Evolutionary conservation across 306 rosid genomes (phyloP).

Genomic region (Mimosa bimucronata): DNA sequence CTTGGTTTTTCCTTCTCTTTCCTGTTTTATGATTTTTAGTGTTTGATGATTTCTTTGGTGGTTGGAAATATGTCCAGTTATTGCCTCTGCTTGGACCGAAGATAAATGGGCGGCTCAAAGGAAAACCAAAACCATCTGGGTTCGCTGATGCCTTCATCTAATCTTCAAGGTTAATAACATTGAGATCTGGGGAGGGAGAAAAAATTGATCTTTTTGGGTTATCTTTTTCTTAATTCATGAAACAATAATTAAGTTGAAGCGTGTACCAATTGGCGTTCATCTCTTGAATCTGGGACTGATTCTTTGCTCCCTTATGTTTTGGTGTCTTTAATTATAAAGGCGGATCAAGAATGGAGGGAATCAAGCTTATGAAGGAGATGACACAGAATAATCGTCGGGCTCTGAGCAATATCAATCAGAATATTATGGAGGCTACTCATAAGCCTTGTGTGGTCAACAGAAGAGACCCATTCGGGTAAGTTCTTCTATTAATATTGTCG

Average conservation of each 20-base stretch:
- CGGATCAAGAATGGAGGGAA: slow-evolving; percentile 47
- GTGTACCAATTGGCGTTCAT: neutral
- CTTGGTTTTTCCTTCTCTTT: slow-evolving; percentile 26
- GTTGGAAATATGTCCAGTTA: neutral
- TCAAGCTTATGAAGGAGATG: slow-evolving; percentile 44
- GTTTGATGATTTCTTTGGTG: slow-evolving; percentile 1
- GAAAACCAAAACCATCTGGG: slow-evolving; percentile 47
- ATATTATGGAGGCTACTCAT: slow-evolving; percentile 33
- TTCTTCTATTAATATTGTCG: neutral
- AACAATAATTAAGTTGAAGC: no score
- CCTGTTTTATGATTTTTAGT: neutral
- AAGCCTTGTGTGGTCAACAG: slow-evolving; percentile 30
- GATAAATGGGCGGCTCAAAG: slow-evolving; percentile 49
- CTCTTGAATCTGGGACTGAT: neutral
- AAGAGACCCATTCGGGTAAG: slow-evolving; percentile 44
- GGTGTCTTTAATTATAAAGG: slow-evolving; percentile 36
- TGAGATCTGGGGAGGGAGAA: neutral
- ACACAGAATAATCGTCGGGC: slow-evolving; percentile 50
- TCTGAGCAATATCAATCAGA: slow-evolving; percentile 51
- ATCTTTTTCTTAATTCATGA: slow-evolving; percentile 15
- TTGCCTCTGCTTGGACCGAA: slow-evolving; percentile 12
- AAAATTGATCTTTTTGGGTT: neutral
- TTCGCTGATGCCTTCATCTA: slow-evolving; percentile 35
- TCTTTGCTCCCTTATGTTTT: neutral
- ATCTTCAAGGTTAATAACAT: slow-evolving; percentile 40